A percentile compares a stretch with the other conserved stretches of the same genome.
Evolutionary conservation across 1,284 basidiomycete genomes (phyloP).

Genomic region (Paramarasmius palmivorus): DNA sequence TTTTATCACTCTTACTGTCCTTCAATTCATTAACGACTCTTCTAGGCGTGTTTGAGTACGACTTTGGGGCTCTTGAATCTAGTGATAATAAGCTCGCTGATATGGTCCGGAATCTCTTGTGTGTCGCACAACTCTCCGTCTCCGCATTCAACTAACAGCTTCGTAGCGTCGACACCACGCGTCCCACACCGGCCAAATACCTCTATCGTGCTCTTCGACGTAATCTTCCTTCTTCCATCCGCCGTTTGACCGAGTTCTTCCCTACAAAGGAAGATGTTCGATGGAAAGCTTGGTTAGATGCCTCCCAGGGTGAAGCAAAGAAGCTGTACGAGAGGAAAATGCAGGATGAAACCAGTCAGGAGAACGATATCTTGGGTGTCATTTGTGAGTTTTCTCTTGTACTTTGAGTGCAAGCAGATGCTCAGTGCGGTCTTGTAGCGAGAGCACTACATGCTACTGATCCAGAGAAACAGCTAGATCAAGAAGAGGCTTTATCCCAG

Average conservation of each 20-base stretch:
- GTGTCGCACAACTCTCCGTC: conserved; percentile 12
- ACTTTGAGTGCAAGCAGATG: background rate
- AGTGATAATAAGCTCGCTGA: conserved; percentile 20
- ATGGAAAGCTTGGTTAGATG: conserved; percentile 20
- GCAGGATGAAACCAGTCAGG: conserved; percentile 9
- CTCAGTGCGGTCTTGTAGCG: background rate
- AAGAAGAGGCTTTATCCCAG: conserved; percentile 27
- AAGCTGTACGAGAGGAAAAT: conserved; percentile 20
- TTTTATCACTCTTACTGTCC: background rate
- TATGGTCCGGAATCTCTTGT: conserved; percentile 30
- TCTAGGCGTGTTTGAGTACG: conserved; percentile 19
- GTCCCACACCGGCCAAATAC: background rate
- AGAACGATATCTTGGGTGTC: conserved; percentile 31
- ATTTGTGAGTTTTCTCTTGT: conserved; percentile 22
- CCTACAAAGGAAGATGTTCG: conserved; percentile 18
- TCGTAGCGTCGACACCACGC: conserved; percentile 6
- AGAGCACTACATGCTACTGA: conserved; percentile 25
- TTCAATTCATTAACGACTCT: background rate
- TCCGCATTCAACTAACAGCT: conserved; percentile 19
- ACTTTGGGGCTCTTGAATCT: conserved; percentile 21
- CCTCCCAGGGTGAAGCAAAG: conserved; percentile 26
- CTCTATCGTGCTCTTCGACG: background rate
- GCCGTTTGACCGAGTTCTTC: background rate
- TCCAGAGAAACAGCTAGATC: conserved; percentile 18
- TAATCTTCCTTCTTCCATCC: background rate